Evolutionary conservation across 192 early-diverging fungal genomes (phyloP), one percentile per base, ranked within the genome.

Genomic region (Coemansia sp.): DNA sequence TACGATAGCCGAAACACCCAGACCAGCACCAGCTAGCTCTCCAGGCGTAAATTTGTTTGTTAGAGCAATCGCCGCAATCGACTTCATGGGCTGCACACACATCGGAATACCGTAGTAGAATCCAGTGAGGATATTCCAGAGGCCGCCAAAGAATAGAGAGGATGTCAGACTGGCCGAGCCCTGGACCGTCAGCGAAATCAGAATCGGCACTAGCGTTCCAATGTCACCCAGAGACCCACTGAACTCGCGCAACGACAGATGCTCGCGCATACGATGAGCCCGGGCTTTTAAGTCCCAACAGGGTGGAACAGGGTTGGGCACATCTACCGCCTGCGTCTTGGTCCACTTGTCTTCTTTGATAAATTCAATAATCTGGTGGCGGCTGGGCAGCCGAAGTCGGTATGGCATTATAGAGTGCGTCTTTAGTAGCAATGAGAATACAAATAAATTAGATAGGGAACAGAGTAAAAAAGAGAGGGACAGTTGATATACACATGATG

Each of bases 81-180:
- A 85, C 77, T 92, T 95, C 93, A 93, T 95, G 40, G 93, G 93
- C 68, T 95, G 93, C 22, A 95, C 93, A 66, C 90, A 90, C 79
- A 95, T 90, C 23, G 92, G 92, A 25, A 92, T 84, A 47, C 86
- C 83, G 61, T 88, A 94, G 39, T 84, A 64, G 11, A 90, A 56
- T 17, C 91, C 93, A 0, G 87, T 86, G 41, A 87, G 23, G 44
- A 95, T 93, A 55, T 93, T 93, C 88, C 86, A 95, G 22, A 92
- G 63, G 17, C 93, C 93, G 53, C 91, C 91, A 80, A 93, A 91
- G 67, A 91, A 83, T 55, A 95, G 69, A 22, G 91, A 89, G 21
- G 88, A 67, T 3, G 90, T 86, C 46, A 95, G 69, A 45, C 86
- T 86, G 43, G 89, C 82, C 57, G 91, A 91, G 9, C 85, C 84